Evolutionary conservation across 768 basidiomycete species (phyloP).

Genomic region (Kwoniella sp.): DNA sequence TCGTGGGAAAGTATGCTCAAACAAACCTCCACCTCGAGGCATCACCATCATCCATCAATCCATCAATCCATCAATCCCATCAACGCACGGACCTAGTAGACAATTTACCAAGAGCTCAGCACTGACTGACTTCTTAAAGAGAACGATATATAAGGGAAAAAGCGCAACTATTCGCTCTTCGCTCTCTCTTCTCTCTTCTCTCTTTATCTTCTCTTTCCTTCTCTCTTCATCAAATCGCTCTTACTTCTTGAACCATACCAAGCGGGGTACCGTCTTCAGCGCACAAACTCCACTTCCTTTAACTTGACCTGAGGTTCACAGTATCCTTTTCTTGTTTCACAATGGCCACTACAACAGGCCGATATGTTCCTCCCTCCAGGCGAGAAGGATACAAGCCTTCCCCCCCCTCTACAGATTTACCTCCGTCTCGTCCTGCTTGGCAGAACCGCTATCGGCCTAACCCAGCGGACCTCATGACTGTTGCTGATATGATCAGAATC

Average conservation of each 20-base stretch:
- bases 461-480: not conserved
- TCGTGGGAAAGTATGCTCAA: not conserved
- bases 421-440: constrained; percentile 7
- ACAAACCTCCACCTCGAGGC: not conserved
- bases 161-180: too few species aligned
- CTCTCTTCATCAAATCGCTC: too few species aligned
- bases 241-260: too few species aligned
- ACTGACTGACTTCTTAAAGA: too few species aligned
- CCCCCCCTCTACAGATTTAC: constrained; percentile 5
- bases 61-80: too few species aligned
- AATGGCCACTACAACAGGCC: constrained; percentile 14
- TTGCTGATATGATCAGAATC: not conserved
- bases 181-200: not conserved
- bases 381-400: constrained; percentile 24
- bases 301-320: too few species aligned
- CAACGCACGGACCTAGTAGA: not conserved
- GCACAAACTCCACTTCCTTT: too few species aligned
- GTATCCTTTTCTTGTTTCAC: too few species aligned
- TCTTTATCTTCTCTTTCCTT: not conserved
- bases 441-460: not conserved
- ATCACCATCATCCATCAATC: too few species aligned
- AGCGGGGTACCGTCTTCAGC: too few species aligned
- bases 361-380: constrained; percentile 30
- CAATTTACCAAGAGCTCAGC: too few species aligned
- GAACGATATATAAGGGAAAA: too few species aligned